Base-by-base conservation (phyloP, 768 basidiomycete genomes). In the Clavulina sp. region DNA sequence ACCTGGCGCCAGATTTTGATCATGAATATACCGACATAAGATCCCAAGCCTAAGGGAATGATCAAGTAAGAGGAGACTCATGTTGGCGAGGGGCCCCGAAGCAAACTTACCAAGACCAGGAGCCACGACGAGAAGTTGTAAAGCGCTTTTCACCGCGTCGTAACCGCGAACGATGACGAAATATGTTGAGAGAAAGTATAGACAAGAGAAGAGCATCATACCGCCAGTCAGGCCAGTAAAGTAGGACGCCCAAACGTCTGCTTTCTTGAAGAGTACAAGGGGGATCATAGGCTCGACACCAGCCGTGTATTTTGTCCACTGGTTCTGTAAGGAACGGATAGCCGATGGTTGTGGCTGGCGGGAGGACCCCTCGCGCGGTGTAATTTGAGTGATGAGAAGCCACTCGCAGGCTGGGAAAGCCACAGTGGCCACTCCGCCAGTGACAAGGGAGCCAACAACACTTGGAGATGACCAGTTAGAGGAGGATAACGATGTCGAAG, bases 141-240 rank as follows among this genome's bases (percentile, higher is more conserved):
- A 61, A 31, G 73, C 74, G 21, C 70, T 64, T 41, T 65, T 59
- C 19, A 62, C 59, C n/a, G 72, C 59, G 9, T 66, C 61, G 29
- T 65, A 58, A 4, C 69, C 70, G 26, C 61, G 61, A n/a, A 71
- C 73, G 57, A 61, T 57, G 21, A 66, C 68, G 61, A 72, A 68
- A 60, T 76, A 75, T 48, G 74, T 71, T 0, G 73, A 65, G 40
- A 75, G 64, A 54, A 76, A 74, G 58, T 76, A 76, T 60, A 75
- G 73, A 65, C 70, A 69, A 48, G 72, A 59, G 47, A 60, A 49
- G 66, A 69, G 69, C 52, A 75, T 65, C 59, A 75, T 69, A 5
- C 73, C 73, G 1, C 62, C 62, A 7, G 69, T 63, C 50, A 72
- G 68, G 18, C 66, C 63, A 18, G 58, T 65, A 52, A 63, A 68